Percentiles rank a stretch among this genome's conserved stretches.
Conservation (phyloP, 352 stramenopile genomes). For the Aphanomyces astaci region DNA sequence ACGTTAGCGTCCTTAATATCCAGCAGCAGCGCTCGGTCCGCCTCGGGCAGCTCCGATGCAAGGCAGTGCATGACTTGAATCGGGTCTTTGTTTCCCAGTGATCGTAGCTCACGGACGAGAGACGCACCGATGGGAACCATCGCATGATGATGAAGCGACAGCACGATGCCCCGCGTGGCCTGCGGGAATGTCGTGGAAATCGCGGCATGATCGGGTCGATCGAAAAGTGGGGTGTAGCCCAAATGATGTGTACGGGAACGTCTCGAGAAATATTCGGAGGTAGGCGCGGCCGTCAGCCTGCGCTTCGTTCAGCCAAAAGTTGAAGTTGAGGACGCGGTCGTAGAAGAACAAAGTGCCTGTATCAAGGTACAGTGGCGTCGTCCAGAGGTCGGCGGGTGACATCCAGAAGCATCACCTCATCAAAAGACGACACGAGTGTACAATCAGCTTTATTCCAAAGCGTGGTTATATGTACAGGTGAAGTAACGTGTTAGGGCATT, state of each 20-base stretch:
- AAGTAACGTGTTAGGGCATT: too few relatives aligned
- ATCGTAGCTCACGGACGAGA: conserved; percentile 8
- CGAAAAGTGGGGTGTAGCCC: too few relatives aligned
- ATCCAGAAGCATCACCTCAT: conserved; percentile 18
- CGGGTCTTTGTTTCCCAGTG: conserved; percentile 12
- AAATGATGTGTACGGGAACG: background rate
- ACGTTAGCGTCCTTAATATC: background rate
- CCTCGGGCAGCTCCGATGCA: background rate
- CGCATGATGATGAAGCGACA: background rate
- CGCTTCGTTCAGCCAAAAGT: too few relatives aligned
- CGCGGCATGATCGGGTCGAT: background rate
- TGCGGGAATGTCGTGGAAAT: background rate
- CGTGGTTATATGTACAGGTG: too few relatives aligned
- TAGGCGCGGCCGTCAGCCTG: background rate
- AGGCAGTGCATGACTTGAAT: conserved; percentile 22
- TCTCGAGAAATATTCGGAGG: background rate
- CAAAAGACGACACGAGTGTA: conserved; percentile 8
- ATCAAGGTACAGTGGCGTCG: background rate
- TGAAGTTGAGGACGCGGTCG: conserved; percentile 12
- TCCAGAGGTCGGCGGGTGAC: background rate
- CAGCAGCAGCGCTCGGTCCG: background rate
- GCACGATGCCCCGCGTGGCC: background rate
- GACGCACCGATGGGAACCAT: conserved; percentile 14
- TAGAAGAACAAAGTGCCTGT: conserved; percentile 23
- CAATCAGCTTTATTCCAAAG: too few relatives aligned